phyloP scores from a whole-genome alignment of 805 yeast genomes.

The Kazachstania taianensis region DNA sequence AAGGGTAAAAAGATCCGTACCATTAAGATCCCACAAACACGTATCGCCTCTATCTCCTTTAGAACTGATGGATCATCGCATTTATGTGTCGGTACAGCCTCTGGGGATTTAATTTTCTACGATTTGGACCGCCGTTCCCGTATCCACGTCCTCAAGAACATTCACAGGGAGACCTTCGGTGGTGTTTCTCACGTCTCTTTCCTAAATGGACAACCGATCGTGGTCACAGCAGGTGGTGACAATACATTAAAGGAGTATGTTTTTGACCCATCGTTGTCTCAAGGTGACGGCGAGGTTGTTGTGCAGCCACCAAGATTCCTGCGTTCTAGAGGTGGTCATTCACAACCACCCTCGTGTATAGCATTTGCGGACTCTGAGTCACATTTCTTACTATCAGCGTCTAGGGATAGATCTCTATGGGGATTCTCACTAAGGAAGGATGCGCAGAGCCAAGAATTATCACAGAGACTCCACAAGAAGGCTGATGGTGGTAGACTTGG shows the following conservation, averaged over 20 bases:
- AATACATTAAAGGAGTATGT: slow-evolving; percentile 82
- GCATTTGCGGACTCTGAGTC: slow-evolving; percentile 70
- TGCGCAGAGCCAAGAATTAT: slow-evolving; percentile 89
- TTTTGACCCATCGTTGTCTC: slow-evolving; percentile 81
- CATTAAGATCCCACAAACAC: slow-evolving; percentile 32
- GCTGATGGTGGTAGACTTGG: slow-evolving; percentile 41
- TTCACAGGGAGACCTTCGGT: slow-evolving; percentile 65
- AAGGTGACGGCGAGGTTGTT: slow-evolving; percentile 37
- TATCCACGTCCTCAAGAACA: slow-evolving; percentile 61
- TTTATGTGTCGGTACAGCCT: slow-evolving; percentile 63
- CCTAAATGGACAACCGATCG: slow-evolving; percentile 83
- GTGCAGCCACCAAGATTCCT: slow-evolving; percentile 84
- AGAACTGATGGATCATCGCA: slow-evolving; percentile 86
- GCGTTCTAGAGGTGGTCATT: slow-evolving; percentile 95
- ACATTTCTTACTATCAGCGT: slow-evolving; percentile 78
- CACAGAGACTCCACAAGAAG: slow-evolving; percentile 54
- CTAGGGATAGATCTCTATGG: slow-evolving; percentile 84
- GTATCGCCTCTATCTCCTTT: slow-evolving; percentile 59
- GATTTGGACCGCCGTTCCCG: slow-evolving; percentile 66
- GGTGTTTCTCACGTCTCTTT: slow-evolving; percentile 69
- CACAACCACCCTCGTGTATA: slow-evolving; percentile 74
- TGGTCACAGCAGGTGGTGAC: slow-evolving; percentile 85
- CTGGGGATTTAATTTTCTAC: slow-evolving; percentile 79
- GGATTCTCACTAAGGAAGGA: slow-evolving; percentile 86
- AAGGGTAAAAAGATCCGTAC: slow-evolving; percentile 51